These are phyloP conservation scores for Fallopia convolvulus DNA, from an alignment of 148 eudicot species.

Conservation along the genomic window DNA sequence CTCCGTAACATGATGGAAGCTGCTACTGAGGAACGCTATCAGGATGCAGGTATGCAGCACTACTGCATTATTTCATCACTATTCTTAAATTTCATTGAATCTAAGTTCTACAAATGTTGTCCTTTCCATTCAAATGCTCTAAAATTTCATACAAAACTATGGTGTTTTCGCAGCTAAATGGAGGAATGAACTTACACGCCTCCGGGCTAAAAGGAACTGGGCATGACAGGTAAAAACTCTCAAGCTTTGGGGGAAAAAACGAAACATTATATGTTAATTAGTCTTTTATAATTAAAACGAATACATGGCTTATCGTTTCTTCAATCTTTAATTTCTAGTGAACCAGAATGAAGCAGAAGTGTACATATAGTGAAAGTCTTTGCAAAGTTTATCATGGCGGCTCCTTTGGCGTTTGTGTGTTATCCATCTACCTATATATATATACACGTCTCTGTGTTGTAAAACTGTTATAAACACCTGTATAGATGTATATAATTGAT, in stretches of 20 bases:
- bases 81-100: not conserved
- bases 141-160: not conserved
- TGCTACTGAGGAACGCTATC: slow-evolving; percentile 76
- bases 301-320: not conserved
- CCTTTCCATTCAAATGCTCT: not conserved
- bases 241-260: not conserved
- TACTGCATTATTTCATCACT: not conserved
- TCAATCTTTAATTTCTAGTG: not conserved
- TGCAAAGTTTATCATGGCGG: not conserved
- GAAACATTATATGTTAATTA: not conserved
- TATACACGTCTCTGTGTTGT: not conserved
- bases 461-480: not conserved
- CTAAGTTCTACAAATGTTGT: not conserved
- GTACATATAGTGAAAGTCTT: slow-evolving; percentile 3
- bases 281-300: not conserved
- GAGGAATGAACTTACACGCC: slow-evolving; percentile 87
- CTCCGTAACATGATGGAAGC: slow-evolving; percentile 84
- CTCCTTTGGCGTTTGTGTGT: not conserved
- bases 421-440: not conserved
- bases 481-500: slow-evolving; percentile 8
- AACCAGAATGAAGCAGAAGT: not conserved
- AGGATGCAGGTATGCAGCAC: slow-evolving; percentile 65
- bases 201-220: slow-evolving; percentile 85
- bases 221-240: slow-evolving; percentile 41
- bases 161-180: slow-evolving; percentile 47